Evolutionary conservation across 306 rosid genomes (phyloP).

Genomic region (Hippophae gyantsensis): DNA sequence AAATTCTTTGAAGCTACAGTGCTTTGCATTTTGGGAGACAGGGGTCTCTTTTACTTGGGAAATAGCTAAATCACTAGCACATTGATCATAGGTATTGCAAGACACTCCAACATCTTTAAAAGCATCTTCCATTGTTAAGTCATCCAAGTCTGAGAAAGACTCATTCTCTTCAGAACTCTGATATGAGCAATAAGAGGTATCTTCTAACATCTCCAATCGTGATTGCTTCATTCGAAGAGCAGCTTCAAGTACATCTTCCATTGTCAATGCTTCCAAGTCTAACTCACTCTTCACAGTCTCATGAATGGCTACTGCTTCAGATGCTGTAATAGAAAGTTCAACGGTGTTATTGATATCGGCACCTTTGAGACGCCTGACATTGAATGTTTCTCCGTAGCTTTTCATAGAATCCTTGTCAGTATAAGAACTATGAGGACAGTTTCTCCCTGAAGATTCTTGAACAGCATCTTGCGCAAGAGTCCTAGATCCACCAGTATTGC

Average conservation of each 20-base stretch:
- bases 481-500: slow-evolving; percentile 23
- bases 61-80: slow-evolving; percentile 18
- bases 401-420: slow-evolving; percentile 25
- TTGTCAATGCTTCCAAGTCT: slow-evolving; percentile 28
- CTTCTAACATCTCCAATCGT: slow-evolving; percentile 44
- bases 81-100: slow-evolving; percentile 20
- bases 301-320: slow-evolving; percentile 82
- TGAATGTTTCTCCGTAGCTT: slow-evolving; percentile 25
- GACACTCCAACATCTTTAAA: slow-evolving; percentile 70
- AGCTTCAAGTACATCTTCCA: slow-evolving; percentile 57
- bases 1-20: slow-evolving; percentile 15
- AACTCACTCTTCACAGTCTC: slow-evolving; percentile 40
- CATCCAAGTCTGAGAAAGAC: slow-evolving; percentile 76
- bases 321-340: slow-evolving; percentile 72
- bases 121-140: slow-evolving; percentile 55
- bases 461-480: slow-evolving; percentile 13
- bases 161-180: slow-evolving; percentile 42
- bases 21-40: slow-evolving; percentile 25
- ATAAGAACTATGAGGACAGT: slow-evolving; percentile 20
- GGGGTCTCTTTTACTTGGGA: slow-evolving; percentile 39
- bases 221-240: slow-evolving; percentile 70
- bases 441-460: slow-evolving; percentile 25
- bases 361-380: slow-evolving; percentile 24
- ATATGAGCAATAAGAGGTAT: slow-evolving; percentile 19
- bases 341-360: slow-evolving; percentile 46